These are phyloP conservation scores for Populus tomentosa DNA, from an alignment of 441 rosid genomes.

Conservation along the genomic window DNA sequence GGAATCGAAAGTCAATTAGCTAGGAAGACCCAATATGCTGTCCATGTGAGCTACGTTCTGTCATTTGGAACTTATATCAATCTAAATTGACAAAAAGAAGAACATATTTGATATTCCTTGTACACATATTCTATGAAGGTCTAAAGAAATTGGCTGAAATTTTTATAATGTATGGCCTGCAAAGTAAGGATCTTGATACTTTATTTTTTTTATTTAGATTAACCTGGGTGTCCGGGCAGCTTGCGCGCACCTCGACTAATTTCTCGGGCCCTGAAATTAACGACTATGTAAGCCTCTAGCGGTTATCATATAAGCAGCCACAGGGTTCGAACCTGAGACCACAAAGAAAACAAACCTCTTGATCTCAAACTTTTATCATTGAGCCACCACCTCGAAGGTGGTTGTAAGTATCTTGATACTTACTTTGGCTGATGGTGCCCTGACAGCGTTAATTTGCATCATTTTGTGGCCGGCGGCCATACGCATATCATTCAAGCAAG, in stretches of 20 bases:
- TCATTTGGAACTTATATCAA: slow-evolving; percentile 3
- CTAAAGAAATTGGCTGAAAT: slow-evolving; percentile 18
- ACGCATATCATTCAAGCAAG: no score
- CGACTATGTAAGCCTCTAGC: no score
- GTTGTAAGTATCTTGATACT: slow-evolving; percentile 15
- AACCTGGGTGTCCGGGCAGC: no score
- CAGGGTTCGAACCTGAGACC: no score
- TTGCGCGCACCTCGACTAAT: no score
- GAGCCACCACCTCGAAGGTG: no score
- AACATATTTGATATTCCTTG: slow-evolving; percentile 26
- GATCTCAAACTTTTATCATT: no score
- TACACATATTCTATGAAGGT: slow-evolving; percentile 23
- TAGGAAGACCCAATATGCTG: slow-evolving; percentile 15
- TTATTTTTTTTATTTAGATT: no score
- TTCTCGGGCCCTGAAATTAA: no score
- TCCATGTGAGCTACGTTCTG: slow-evolving; percentile 25
- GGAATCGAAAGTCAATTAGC: slow-evolving; percentile 22
- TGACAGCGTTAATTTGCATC: not conserved
- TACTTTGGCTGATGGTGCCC: slow-evolving; percentile 15
- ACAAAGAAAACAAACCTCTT: no score
- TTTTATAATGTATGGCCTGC: not conserved
- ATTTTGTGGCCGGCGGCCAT: not conserved
- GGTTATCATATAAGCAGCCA: no score
- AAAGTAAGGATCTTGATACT: no score
- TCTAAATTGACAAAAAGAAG: slow-evolving; percentile 16